Base-by-base conservation (phyloP, 2,329 filamentous ascomycete species). In the Ceratocystiopsis minuta region DNA sequence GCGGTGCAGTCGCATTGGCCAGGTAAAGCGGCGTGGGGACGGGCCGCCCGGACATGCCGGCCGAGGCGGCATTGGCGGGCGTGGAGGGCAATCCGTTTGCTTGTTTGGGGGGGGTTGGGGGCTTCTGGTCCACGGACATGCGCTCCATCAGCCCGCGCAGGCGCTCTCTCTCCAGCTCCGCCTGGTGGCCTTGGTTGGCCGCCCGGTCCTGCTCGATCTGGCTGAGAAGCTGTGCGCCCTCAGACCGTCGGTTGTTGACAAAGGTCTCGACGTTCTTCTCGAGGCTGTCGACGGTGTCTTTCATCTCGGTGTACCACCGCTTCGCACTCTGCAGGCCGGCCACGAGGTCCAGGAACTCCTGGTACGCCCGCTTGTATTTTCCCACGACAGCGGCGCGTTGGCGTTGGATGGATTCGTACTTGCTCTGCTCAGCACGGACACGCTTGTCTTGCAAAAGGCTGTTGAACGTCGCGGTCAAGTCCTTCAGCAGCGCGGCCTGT, bases 191-290 rank as follows among this genome's bases (percentile, higher is more conserved):
- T 56, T 72, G 70, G 54, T 57, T 78, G 40, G 69, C 73, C 5
- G 74, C 70, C 52, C 79, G 79, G 40, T 80, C 76, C 50, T 81
- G 77, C 58, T 94, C 86, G 48, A 98, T 98, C 51, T 86, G 80
- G 50, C 75, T 77, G 33, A 98, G 71, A 6, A 98, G 70, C 56
- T 94, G 84, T 0, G 85, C 84, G 4, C 90, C 90, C 63, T 98
- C 90, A 1, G 83, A 80, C 46, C 87, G 69, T 40, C 90, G 75
- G 58, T 98, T 98, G 63, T 86, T 92, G 49, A 98, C 87, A 60
- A 98, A 98, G 0, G 81, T 82, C 50, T 96, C 88, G 1, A 98
- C 90, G 52, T 98, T 98, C 69, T 94, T 90, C 52, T 86, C 77
- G 35, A 95, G 65, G 55, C 83, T 94, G 50, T 88, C 82, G 0